phyloP scores from a whole-genome alignment of 306 rosid species.

The Begonia peltatifolia region DNA sequence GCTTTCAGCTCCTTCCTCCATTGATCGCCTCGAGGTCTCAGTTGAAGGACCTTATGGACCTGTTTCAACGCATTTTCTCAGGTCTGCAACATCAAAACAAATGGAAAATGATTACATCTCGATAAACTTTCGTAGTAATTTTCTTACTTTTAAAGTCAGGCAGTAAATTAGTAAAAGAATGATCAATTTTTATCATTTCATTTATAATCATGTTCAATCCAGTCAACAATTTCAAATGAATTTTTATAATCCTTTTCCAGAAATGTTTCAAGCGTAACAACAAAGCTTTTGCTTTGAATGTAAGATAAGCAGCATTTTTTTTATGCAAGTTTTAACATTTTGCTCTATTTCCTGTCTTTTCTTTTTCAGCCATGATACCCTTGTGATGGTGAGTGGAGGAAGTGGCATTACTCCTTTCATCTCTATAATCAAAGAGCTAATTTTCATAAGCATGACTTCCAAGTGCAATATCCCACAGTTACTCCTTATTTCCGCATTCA shows the following conservation, averaged over 20 bases:
- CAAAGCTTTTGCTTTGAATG: no score
- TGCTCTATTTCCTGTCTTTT: not conserved
- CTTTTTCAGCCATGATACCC: slow-evolving; percentile 30
- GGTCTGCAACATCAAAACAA: slow-evolving; percentile 16
- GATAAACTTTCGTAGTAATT: no score
- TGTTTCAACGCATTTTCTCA: slow-evolving; percentile 31
- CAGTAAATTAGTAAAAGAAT: no score
- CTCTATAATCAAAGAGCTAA: slow-evolving; percentile 45
- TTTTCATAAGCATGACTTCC: slow-evolving; percentile 13
- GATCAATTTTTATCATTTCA: no score
- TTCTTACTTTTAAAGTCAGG: no score
- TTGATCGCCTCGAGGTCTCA: slow-evolving; percentile 28
- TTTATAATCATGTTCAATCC: no score
- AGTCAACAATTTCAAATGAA: no score
- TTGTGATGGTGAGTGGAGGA: slow-evolving; percentile 66
- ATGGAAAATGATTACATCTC: not conserved
- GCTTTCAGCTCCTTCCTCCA: slow-evolving; percentile 38
- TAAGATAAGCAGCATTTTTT: no score
- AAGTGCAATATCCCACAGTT: slow-evolving; percentile 32
- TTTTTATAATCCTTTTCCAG: not conserved
- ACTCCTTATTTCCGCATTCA: slow-evolving; percentile 35
- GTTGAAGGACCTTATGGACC: slow-evolving; percentile 80
- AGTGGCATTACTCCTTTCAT: slow-evolving; percentile 70
- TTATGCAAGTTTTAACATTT: no score
- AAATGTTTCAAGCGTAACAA: not conserved